Percentiles rank a stretch among this genome's conserved stretches.
These are phyloP conservation scores for Bonia amplexicaulis DNA, from an alignment of 176 grass and related monocot species.

Conservation along the genomic window DNA sequence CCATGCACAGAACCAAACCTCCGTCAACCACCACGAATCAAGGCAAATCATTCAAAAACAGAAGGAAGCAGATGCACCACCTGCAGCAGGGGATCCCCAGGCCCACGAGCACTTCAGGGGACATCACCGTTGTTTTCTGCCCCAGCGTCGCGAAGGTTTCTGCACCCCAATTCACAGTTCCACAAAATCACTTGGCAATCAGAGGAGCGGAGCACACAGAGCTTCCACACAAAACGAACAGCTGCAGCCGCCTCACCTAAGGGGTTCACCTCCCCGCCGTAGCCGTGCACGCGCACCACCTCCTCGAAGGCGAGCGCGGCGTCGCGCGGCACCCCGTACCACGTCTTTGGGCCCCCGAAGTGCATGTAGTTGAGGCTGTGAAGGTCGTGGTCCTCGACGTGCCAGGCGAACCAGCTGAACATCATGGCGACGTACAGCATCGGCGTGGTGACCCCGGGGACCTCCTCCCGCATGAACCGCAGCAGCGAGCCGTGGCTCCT, in stretches of 20 bases:
- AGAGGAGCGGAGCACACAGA: neutral
- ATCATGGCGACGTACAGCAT: slow-evolving; percentile 84
- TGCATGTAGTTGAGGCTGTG: slow-evolving; percentile 95
- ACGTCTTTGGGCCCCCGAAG: slow-evolving; percentile 68
- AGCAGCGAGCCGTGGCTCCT: slow-evolving; percentile 61
- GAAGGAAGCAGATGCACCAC: slow-evolving; percentile 23
- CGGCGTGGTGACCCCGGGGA: slow-evolving; percentile 76
- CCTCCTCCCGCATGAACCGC: slow-evolving; percentile 69
- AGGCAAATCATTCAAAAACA: neutral
- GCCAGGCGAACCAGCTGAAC: slow-evolving; percentile 99
- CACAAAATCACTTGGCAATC: neutral
- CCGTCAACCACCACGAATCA: neutral
- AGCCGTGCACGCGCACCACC: slow-evolving; percentile 74
- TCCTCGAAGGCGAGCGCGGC: slow-evolving; percentile 75
- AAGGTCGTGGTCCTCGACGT: slow-evolving; percentile 91
- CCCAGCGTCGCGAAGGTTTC: slow-evolving; percentile 79
- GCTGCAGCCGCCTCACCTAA: slow-evolving; percentile 41
- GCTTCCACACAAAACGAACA: neutral
- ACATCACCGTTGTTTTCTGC: slow-evolving; percentile 86
- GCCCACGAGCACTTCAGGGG: slow-evolving; percentile 79
- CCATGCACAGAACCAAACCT: neutral
- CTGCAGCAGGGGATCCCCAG: slow-evolving; percentile 90
- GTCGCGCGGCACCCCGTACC: slow-evolving; percentile 90
- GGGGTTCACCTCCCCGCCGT: slow-evolving; percentile 69
- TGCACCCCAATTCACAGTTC: slow-evolving; percentile 23